These are phyloP conservation scores for Psilocybe sp. DNA, from an alignment of 768 basidiomycete species.

Conservation along the genomic window DNA sequence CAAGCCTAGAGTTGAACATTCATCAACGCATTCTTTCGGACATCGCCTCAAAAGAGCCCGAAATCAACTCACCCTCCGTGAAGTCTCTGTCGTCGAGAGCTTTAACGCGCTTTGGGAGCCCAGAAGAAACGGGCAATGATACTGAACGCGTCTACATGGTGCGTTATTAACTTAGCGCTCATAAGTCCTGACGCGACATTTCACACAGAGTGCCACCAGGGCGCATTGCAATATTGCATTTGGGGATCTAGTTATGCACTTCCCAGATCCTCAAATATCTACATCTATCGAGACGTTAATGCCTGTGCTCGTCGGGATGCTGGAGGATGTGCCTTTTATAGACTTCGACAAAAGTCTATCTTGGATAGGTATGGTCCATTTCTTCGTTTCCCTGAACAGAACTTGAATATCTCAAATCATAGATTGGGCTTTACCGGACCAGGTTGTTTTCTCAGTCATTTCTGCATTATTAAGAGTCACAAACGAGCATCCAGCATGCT, in stretches of 20 bases:
- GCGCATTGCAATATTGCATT: constrained; percentile 84
- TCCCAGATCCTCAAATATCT: constrained; percentile 50
- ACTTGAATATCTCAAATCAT: constrained; percentile 7
- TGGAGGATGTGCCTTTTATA: constrained; percentile 69
- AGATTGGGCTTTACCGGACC: constrained; percentile 89
- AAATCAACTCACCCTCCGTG: constrained; percentile 37
- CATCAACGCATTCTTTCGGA: constrained; percentile 75
- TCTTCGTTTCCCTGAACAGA: neutral
- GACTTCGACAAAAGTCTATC: constrained; percentile 78
- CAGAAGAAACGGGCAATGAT: constrained; percentile 19
- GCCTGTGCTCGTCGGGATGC: constrained; percentile 60
- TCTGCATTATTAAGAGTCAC: constrained; percentile 73
- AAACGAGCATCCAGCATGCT: constrained; percentile 46
- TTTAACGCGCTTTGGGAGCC: constrained; percentile 33
- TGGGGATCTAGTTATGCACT: constrained; percentile 70
- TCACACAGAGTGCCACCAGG: constrained; percentile 58
- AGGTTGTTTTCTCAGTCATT: constrained; percentile 76
- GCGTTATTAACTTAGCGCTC: constrained; percentile 14
- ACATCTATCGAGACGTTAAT: constrained; percentile 52
- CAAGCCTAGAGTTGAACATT: constrained; percentile 75
- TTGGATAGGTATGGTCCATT: constrained; percentile 65
- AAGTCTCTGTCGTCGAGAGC: constrained; percentile 63
- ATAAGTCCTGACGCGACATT: neutral
- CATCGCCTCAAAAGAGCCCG: constrained; percentile 55
- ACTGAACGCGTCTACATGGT: constrained; percentile 58